Conservation (phyloP, 306 rosid species). For the Luffa aegyptiaca region DNA sequence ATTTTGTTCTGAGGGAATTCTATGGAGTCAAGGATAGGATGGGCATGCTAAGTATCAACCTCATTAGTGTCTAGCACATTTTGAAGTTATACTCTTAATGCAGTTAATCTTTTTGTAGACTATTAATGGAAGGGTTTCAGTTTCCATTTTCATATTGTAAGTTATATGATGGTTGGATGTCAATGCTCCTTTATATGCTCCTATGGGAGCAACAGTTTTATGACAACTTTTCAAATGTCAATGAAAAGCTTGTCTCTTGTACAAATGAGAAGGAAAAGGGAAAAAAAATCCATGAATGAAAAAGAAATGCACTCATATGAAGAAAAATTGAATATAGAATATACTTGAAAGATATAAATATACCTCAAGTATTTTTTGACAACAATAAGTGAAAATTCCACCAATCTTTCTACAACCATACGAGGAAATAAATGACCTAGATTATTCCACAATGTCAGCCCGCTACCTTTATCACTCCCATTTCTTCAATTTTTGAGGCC, state of each 20-base stretch:
- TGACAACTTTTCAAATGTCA: neutral
- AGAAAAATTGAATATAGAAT: constrained; percentile 11
- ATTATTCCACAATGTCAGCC: constrained; percentile 47
- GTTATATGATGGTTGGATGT: neutral
- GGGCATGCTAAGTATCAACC: neutral
- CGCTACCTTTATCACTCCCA: constrained; percentile 78
- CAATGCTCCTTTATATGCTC: neutral
- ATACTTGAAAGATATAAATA: constrained; percentile 16
- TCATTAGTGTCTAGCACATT: neutral
- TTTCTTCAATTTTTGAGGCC: constrained; percentile 79
- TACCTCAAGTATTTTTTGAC: constrained; percentile 64
- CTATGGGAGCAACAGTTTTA: neutral
- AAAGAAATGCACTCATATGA: neutral
- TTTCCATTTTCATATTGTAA: neutral
- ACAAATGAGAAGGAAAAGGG: neutral
- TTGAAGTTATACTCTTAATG: neutral
- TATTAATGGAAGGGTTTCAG: neutral
- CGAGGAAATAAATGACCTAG: constrained; percentile 47
- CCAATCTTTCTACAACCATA: constrained; percentile 57
- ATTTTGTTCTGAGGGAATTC: neutral
- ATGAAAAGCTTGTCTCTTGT: neutral
- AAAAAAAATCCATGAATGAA: neutral
- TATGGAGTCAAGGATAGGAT: neutral
- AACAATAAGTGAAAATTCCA: constrained; percentile 42
- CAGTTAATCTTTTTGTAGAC: neutral